Conservation (phyloP, 192 early-diverging fungal species). For the Coemansia sp. region DNA sequence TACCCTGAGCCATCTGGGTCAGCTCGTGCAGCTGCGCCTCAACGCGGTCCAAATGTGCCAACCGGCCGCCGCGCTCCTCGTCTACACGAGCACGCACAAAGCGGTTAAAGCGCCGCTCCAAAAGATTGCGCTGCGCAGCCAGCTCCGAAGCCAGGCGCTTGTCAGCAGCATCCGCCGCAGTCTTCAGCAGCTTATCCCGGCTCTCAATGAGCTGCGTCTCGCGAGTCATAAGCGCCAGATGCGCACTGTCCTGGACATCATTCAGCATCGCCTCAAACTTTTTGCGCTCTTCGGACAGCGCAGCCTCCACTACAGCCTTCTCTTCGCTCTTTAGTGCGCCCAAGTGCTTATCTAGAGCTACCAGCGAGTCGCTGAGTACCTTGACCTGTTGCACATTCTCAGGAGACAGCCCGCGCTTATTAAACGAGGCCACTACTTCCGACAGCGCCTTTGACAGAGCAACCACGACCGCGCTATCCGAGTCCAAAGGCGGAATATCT, state of each 20-base stretch:
- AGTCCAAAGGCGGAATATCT: constrained; percentile 46
- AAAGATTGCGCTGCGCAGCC: constrained; percentile 62
- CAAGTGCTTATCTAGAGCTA: constrained; percentile 55
- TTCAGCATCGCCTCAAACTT: constrained; percentile 57
- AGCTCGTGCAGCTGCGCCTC: constrained; percentile 74
- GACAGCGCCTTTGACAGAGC: constrained; percentile 37
- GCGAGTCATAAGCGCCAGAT: constrained; percentile 48
- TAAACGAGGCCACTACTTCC: constrained; percentile 33
- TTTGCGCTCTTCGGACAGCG: constrained; percentile 61
- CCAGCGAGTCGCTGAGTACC: constrained; percentile 53
- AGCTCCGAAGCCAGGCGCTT: constrained; percentile 65
- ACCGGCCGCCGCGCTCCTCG: constrained; percentile 83
- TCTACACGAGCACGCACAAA: constrained; percentile 82
- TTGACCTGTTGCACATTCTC: constrained; percentile 43
- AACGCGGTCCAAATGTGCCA: constrained; percentile 83
- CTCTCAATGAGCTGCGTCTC: constrained; percentile 57
- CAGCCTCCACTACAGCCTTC: constrained; percentile 54
- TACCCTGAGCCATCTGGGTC: constrained; percentile 64
- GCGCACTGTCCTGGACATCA: constrained; percentile 51
- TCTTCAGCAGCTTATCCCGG: constrained; percentile 53
- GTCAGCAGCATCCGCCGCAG: constrained; percentile 44
- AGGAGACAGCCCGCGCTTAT: constrained; percentile 39
- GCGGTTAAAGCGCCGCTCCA: constrained; percentile 76
- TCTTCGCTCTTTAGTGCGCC: constrained; percentile 50
- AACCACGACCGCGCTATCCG: constrained; percentile 35